Base-by-base conservation (phyloP, 129 eudicot genomes). In the Apium graveolens region DNA sequence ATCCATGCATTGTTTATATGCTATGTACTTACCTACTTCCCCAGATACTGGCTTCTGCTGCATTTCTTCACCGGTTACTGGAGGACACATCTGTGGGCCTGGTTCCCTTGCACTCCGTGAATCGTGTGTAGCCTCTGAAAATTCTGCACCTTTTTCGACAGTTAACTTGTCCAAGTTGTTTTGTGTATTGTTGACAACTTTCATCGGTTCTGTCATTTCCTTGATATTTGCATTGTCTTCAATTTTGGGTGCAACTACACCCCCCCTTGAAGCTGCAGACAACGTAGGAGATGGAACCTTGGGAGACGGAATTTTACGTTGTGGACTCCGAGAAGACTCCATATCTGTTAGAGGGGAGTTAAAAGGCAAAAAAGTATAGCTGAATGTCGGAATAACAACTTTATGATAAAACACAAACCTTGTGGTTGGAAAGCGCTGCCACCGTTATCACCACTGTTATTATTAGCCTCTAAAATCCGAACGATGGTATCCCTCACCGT, bases 121-220 rank as follows among this genome's bases (percentile, higher is more conserved):
- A 63, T 89, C 95, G 78, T 84, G 89, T 2, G 95, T 92, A 77
- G 95, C 96, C 86, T 92, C 97, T 68, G 97, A 87, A 16, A 81
- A 88, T 87, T 88, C 91, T 71, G 91, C 86, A 57, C 83, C 86
- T 74, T 92, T 87, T 21, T 70, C 20, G 49, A 48, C 74, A 84
- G 69, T 88, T 48, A 76, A 87, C 83, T 83, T 82, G 55, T 83
- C 97, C 11, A 74, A 74, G 65, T 62, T 82, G 31, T 76, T 74
- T 71, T 84, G 88, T 78, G 86, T 84, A 74, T 75, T 80, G 75
- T 65, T 63, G 42, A 21, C 29, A 41, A 72, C 53, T 72, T 72
- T 72, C 6, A 38, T 44, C 9, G 76, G 76, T 24, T 72, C 76
- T 0, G 16, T 37, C 46, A 38, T 71, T 53, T 86, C 83, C 55